These are phyloP conservation scores for Kazachstania martiniae DNA, from an alignment of 805 yeast genomes.

Conservation along the genomic window DNA sequence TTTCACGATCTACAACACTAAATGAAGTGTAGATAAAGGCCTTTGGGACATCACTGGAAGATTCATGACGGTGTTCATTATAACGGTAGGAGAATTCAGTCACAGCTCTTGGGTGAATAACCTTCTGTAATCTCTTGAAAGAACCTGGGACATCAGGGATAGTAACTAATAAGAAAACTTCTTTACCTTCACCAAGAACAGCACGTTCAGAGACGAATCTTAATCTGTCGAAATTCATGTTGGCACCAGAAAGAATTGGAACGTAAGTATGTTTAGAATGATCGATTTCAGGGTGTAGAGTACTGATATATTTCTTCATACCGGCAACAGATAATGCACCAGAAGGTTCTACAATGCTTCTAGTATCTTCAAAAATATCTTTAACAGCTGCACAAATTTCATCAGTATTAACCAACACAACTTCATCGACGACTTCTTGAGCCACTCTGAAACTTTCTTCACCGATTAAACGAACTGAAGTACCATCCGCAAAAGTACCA, in stretches of 20 bases:
- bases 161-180: slow-evolving; percentile 79
- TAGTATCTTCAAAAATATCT: slow-evolving; percentile 91
- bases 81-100: slow-evolving; percentile 92
- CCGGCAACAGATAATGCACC: slow-evolving; percentile 98
- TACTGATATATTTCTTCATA: slow-evolving; percentile 64
- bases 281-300: slow-evolving; percentile 53
- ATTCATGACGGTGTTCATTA: slow-evolving; percentile 32
- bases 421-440: slow-evolving; percentile 74
- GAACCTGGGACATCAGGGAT: slow-evolving; percentile 93
- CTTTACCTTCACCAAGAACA: slow-evolving; percentile 95
- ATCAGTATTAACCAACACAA: slow-evolving; percentile 76
- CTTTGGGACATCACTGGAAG: slow-evolving; percentile 29
- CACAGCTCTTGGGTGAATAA: slow-evolving; percentile 78
- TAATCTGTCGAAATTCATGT: slow-evolving; percentile 93
- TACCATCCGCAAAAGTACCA: slow-evolving; percentile 97
- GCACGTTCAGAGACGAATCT: slow-evolving; percentile 97
- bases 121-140: slow-evolving; percentile 62
- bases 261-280: slow-evolving; percentile 64
- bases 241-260: slow-evolving; percentile 90
- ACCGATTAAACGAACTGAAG: slow-evolving; percentile 87
- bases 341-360: slow-evolving; percentile 90
- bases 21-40: slow-evolving; percentile 88
- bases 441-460: slow-evolving; percentile 83
- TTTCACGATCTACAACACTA: slow-evolving; percentile 63
- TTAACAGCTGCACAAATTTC: slow-evolving; percentile 96